Base-by-base conservation (phyloP, 805 yeast species). In the Saccharomycopsis javanensis region DNA sequence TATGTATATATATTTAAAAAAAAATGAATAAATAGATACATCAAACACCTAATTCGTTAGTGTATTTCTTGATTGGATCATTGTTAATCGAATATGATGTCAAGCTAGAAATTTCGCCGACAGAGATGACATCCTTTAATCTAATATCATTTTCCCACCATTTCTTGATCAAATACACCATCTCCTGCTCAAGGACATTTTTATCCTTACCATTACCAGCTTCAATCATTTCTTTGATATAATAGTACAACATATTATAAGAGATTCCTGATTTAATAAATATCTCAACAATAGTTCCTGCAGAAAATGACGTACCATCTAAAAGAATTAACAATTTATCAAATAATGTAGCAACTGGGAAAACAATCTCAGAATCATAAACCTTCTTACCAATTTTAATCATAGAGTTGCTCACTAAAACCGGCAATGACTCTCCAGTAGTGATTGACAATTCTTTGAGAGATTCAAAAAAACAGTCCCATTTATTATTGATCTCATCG, bases 401-500 rank as follows among this genome's bases (percentile, higher is more conserved):
- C 50, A 74, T 55, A 54, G 66, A 51, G 33, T 60, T 60, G 25
- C 57, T 38, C 2, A 58, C 55, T 16, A 28, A 33, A 33, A 56
- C 51, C n/a, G 30, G 27, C 52, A 57, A 58, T 8, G 58, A 53
- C 8, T 64, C 66, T n/a, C 66, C 66, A n/a, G 63, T 66, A 18
- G 60, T 55, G 34, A 60, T 65, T 23, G 65, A 66, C 42, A 66
- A 65, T 18, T 57, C 57, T 51, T 73, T 70, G 34, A 75, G 64
- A 56, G 80, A 80, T 55, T 79, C 82, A 64, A 90, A 79, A 53
- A 86, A 75, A 57, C 82, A 79, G 61, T 80, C 82, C 96, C 97
- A 92, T 69, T 90, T 82, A 56, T 82, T 79, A 62, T 82, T 72
- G 55, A 92, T 86, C 67, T 88, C 96, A 63, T 88, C 96, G 11